Percentiles rank a stretch among this genome's conserved stretches.
Conservation (phyloP, 169 alveolate species). For the Babesia ovis region DNA sequence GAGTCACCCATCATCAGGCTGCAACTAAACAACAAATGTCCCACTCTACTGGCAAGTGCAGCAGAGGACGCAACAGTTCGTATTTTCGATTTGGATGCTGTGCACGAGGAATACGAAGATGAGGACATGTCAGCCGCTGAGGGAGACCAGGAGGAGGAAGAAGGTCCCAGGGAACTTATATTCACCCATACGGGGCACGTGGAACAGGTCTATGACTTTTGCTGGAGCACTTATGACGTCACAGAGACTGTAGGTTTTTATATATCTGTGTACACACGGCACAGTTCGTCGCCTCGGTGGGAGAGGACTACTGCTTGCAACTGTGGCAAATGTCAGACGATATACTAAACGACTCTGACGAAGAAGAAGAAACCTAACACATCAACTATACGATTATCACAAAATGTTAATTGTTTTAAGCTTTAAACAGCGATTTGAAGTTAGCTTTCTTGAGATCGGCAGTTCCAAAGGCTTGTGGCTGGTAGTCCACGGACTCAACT, state of each 20-base stretch:
- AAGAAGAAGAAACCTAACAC: constrained; percentile 11
- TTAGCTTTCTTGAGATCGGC: not conserved
- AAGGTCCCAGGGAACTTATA: constrained; percentile 47
- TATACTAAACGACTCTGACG: constrained; percentile 38
- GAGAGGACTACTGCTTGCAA: constrained; percentile 64
- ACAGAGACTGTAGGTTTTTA: constrained; percentile 40
- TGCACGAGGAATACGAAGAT: constrained; percentile 22
- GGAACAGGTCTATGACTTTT: constrained; percentile 61
- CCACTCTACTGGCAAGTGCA: constrained; percentile 54
- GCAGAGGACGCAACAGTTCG: constrained; percentile 61
- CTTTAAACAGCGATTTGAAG: constrained; percentile 12
- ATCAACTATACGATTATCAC: not conserved
- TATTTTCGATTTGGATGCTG: constrained; percentile 54
- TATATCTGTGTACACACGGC: not conserved
- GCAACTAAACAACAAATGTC: constrained; percentile 44
- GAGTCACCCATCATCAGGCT: constrained; percentile 46
- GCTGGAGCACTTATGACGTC: constrained; percentile 48
- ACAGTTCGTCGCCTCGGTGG: constrained; percentile 66
- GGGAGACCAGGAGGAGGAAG: constrained; percentile 43
- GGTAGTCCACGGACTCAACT: constrained; percentile 10
- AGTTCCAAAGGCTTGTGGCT: not conserved
- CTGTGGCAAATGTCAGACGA: constrained; percentile 64
- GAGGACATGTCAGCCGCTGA: not conserved
- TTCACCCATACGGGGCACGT: constrained; percentile 70
- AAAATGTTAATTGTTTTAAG: not conserved